Evolutionary conservation across 352 stramenopile genomes (phyloP), one percentile per base, ranked within the genome.

Genomic region (Pythium pectinolyticum): DNA sequence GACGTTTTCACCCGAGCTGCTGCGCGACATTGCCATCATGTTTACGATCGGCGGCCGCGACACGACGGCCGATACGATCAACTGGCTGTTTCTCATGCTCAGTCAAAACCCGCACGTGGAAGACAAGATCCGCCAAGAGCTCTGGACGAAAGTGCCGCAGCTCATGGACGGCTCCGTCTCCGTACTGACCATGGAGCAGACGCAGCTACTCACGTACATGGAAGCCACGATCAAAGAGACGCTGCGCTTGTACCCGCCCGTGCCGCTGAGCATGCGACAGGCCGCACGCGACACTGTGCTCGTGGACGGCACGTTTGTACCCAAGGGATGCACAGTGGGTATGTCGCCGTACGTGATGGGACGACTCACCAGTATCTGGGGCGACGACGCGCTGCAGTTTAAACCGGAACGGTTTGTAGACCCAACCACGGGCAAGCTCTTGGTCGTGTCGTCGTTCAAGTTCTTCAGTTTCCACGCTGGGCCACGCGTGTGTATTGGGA

Each of bases 41-140:
- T 79, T 88, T 50, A 49, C 84, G 19, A 64, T 88, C 47, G 80
- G 57, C 34, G 80, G 78, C 9, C 65, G 78, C 15, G 80, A 89
- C 60, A 84, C 80, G 15, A 82, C 78, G 7, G 70, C 80, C 7
- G 70, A 70, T 34, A 75, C 78, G 20, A 40, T 89, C 12, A 61
- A 55, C 9, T 88, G 80, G 80, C 39, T 80, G n/a, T 46, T 84
- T 12, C 78, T 77, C 48, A 55, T 80, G 41, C 45, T 89, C 15
- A 55, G 43, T 27, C 54, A 54, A 37, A 53, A 88, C 52, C 78
- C 73, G 3, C 43, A 79, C 4, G 73, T 81, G 4, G 61, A 73
- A 41, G 24, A 48, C 11, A 74, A 75, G 19, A 24, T 80, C 2
- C 58, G 61, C 22, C 49, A 31, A 9, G 74, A 82, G 49, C 51